Evolutionary conservation across 2,329 filamentous ascomycete species (phyloP), one percentile per base, ranked within the genome.

Genomic region (Hymenoscyphus occultus): DNA sequence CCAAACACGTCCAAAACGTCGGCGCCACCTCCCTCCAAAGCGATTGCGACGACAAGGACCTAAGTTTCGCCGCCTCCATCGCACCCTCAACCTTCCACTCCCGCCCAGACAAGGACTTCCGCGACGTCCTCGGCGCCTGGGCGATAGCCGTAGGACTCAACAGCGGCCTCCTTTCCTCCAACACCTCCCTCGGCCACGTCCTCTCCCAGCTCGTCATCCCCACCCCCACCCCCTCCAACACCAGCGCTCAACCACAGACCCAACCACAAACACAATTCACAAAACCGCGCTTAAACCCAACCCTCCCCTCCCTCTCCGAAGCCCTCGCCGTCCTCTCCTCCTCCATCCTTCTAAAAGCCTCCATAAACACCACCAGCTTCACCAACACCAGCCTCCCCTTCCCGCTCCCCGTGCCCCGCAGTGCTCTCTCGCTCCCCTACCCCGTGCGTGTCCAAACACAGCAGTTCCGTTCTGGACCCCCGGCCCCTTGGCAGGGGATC

Each of bases 281-380:
- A 39, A 57, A 48, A 48, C 63, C n/a, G 0, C 28, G 10, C 1
- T 19, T 19, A n/a, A 56, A 31, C n/a, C 42, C 59, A 10, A 56
- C 56, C 12, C 14, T 65, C 54, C 63, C 63, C 3, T 62, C 63
- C 5, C n/a, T 65, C 12, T 59, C 63, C 0, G 63, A 65, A 51
- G 63, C 59, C 5, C 63, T 65, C 3, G 59, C 63, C 13, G 63
- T 62, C 14, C 56, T 62, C 35, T 62, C 63, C n/a, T 56, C 51
- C 22, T 65, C 63, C 19, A 59, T 65, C 40, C 63, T 65, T 42
- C 51, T 65, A 7, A 65, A 65, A 56, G 35, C 40, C 28, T 59
- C 63, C 32, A 62, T 65, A 56, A 62, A 65, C 39, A 54, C 63
- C 3, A 62, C 63, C 7, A 61, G 57, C 28, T 54, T 59, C 35